Evolutionary conservation across 2,329 filamentous ascomycete genomes (phyloP).

Genomic region (Fusarium tricinctum): DNA sequence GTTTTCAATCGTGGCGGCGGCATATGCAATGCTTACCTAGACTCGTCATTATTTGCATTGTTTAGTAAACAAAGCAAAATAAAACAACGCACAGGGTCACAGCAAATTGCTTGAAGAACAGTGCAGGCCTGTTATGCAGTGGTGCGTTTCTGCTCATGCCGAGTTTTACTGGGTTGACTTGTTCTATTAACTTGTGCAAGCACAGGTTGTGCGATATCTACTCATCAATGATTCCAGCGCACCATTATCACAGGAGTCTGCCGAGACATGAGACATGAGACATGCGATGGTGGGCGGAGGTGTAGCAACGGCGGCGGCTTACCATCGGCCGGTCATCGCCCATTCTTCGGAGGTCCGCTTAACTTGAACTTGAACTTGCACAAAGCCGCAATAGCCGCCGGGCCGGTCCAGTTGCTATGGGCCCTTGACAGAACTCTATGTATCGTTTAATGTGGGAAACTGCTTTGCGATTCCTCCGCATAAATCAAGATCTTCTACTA

Average conservation of each 20-base stretch:
- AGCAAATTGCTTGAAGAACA: background rate
- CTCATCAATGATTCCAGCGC: conserved; percentile 7
- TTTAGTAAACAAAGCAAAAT: background rate
- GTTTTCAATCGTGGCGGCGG: conserved; percentile 18
- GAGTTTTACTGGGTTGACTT: background rate
- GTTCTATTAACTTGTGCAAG: conserved; percentile 1
- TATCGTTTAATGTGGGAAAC: conserved; percentile 13
- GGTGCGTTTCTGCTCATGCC: conserved; percentile 5
- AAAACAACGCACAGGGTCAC: background rate
- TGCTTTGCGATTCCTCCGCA: conserved; percentile 3
- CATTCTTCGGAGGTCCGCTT: conserved; percentile 37
- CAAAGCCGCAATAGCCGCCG: conserved; percentile 51
- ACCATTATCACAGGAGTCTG: conserved; percentile 31
- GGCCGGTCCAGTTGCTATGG: conserved; percentile 45
- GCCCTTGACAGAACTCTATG: conserved; percentile 28
- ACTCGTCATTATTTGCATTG: conserved; percentile 10
- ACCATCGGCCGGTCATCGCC: conserved; percentile 41
- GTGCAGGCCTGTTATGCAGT: background rate
- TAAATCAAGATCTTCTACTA: background rate
- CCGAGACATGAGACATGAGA: conserved; percentile 22
- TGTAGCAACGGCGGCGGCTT: conserved; percentile 34
- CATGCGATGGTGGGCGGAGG: conserved; percentile 19
- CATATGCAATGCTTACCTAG: conserved; percentile 4
- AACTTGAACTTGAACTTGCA: conserved; percentile 2
- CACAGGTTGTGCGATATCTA: background rate